These are phyloP conservation scores for Ensete glaucum DNA, from an alignment of 176 grass and related monocot species.

Conservation along the genomic window DNA sequence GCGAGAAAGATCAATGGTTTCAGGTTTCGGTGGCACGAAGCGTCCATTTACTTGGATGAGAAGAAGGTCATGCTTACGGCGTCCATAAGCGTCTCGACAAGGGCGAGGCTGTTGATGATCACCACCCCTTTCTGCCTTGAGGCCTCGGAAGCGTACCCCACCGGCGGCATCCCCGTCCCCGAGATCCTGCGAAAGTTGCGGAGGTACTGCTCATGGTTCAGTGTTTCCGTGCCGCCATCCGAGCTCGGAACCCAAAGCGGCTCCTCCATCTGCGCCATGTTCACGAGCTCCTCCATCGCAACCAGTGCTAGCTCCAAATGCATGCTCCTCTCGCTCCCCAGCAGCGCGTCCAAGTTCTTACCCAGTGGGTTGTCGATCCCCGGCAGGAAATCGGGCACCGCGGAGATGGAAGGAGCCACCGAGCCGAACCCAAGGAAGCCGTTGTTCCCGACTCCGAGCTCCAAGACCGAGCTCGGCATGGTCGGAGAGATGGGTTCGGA, in stretches of 20 bases:
- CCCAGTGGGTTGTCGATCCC: slow-evolving; percentile 17
- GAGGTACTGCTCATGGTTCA: slow-evolving; percentile 72
- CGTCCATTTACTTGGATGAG: no score
- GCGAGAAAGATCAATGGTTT: not conserved
- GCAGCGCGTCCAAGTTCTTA: slow-evolving; percentile 18
- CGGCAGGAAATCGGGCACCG: slow-evolving; percentile 36
- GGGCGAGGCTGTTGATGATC: slow-evolving; percentile 56
- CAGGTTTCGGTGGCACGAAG: not conserved
- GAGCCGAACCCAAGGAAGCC: slow-evolving; percentile 36
- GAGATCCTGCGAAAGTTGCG: slow-evolving; percentile 38
- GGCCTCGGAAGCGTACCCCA: slow-evolving; percentile 57
- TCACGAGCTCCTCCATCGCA: slow-evolving; percentile 86
- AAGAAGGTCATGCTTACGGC: slow-evolving; percentile 21
- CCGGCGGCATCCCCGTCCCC: slow-evolving; percentile 36
- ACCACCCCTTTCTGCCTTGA: slow-evolving; percentile 58
- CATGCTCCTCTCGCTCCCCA: slow-evolving; percentile 39
- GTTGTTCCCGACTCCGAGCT: slow-evolving; percentile 60
- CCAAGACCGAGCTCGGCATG: slow-evolving; percentile 50
- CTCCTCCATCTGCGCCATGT: slow-evolving; percentile 69
- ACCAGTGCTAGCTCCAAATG: slow-evolving; percentile 72
- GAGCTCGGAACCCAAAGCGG: slow-evolving; percentile 53
- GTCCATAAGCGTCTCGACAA: slow-evolving; percentile 90
- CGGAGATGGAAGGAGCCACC: slow-evolving; percentile 29
- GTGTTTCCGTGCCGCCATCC: slow-evolving; percentile 33
- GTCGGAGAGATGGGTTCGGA: slow-evolving; percentile 18